phyloP scores from a whole-genome alignment of 768 basidiomycete genomes.

The Ramaria sp. region DNA sequence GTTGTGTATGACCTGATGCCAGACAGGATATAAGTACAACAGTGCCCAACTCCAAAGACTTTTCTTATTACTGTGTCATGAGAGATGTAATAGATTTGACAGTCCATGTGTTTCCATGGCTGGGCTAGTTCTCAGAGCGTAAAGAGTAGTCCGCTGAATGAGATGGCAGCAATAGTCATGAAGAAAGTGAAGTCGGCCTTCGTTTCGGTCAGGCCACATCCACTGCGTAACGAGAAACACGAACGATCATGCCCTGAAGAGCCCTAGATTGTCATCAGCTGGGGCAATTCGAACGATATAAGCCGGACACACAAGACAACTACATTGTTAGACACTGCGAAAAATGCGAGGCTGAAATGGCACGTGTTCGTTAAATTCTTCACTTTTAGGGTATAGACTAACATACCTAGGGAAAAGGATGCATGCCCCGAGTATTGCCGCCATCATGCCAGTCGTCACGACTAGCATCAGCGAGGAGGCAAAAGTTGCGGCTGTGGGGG shows the following conservation, averaged over 20 bases:
- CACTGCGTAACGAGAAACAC: background rate
- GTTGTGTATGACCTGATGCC: conserved; percentile 32
- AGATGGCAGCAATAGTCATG: conserved; percentile 66
- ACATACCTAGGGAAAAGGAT: conserved; percentile 71
- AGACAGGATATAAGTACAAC: background rate
- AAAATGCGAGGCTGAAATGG: conserved; percentile 58
- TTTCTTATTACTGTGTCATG: conserved; percentile 47
- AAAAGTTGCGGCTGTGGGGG: too few species aligned
- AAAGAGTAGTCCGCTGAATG: conserved; percentile 69
- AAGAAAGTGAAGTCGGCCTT: conserved; percentile 61
- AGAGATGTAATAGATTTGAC: conserved; percentile 63
- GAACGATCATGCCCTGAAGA: conserved; percentile 64
- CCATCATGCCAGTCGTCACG: too few species aligned
- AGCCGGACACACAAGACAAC: conserved; percentile 51
- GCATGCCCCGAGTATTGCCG: conserved; percentile 50
- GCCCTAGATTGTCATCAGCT: conserved; percentile 35
- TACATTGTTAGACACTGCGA: conserved; percentile 68
- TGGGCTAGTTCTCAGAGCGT: conserved; percentile 42
- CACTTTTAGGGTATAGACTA: background rate
- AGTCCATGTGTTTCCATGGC: conserved; percentile 25
- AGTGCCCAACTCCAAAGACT: background rate
- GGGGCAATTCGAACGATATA: background rate
- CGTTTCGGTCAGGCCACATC: background rate
- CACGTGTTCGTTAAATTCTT: background rate
- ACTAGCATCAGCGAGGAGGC: too few species aligned